Conservation (phyloP, 768 basidiomycete genomes). For the Podaxis pistillaris region DNA sequence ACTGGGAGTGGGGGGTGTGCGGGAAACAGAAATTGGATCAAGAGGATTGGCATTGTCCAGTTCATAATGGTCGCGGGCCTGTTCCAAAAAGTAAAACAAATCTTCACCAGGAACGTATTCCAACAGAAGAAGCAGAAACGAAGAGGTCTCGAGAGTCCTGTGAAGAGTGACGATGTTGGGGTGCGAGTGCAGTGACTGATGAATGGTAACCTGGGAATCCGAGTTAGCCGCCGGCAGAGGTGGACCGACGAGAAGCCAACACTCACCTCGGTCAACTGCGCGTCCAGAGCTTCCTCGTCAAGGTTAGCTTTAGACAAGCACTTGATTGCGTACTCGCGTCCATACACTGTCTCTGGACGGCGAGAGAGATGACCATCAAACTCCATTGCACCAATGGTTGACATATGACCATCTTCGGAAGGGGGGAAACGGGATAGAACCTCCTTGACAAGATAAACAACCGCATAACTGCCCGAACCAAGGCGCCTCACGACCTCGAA, state of each 20-base stretch:
- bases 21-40: constrained; percentile 45
- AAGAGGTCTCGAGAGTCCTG: constrained; percentile 88
- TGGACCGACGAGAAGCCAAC: constrained; percentile 17
- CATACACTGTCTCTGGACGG: constrained; percentile 51
- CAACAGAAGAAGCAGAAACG: constrained; percentile 88
- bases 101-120: constrained; percentile 98
- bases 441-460: constrained; percentile 89
- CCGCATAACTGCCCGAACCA: constrained; percentile 89
- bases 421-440: constrained; percentile 48
- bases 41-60: constrained; percentile 38
- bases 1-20: constrained; percentile 91
- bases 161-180: constrained; percentile 95
- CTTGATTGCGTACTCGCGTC: constrained; percentile 92
- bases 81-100: constrained; percentile 97
- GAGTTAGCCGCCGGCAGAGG: constrained; percentile 17
- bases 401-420: constrained; percentile 58
- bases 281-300: constrained; percentile 79
- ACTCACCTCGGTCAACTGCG: constrained; percentile 86
- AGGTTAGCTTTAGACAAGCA: constrained; percentile 93
- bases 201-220: constrained; percentile 74
- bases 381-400: constrained; percentile 55
- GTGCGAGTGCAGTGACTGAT: constrained; percentile 87
- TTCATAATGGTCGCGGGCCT: constrained; percentile 85
- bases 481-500: constrained; percentile 86
- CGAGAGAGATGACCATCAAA: constrained; percentile 38